Conservation (phyloP, 225 moss, liverwort and hornwort species). For the Polytrichum commune region DNA sequence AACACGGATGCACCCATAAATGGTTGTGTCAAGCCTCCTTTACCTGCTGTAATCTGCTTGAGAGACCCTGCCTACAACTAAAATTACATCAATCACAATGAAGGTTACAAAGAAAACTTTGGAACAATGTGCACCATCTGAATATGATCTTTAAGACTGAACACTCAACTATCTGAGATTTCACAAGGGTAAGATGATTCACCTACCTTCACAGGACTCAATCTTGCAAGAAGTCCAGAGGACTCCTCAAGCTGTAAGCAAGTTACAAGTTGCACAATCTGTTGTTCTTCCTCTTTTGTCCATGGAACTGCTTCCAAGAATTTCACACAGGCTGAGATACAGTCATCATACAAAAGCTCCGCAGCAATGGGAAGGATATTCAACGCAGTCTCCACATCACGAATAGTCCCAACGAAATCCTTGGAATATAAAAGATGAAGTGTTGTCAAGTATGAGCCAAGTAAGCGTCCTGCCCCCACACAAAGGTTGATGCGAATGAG, state of each 20-base stretch:
- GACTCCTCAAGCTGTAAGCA: slow-evolving; percentile 76
- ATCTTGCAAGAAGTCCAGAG: slow-evolving; percentile 63
- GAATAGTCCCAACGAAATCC: slow-evolving; percentile 57
- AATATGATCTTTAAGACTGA: too few relatives aligned
- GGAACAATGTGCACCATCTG: too few relatives aligned
- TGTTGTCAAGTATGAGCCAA: slow-evolving; percentile 51
- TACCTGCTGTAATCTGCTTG: too few relatives aligned
- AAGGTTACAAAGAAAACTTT: too few relatives aligned
- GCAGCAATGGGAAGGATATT: slow-evolving; percentile 74
- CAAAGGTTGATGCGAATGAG: slow-evolving; percentile 50
- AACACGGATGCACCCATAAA: too few relatives aligned
- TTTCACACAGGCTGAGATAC: slow-evolving; percentile 63
- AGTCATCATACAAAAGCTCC: slow-evolving; percentile 76
- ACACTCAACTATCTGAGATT: too few relatives aligned
- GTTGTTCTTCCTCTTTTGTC: slow-evolving; percentile 68
- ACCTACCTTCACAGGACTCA: slow-evolving; percentile 65
- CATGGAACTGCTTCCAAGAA: slow-evolving; percentile 87
- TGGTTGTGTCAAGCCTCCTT: too few relatives aligned
- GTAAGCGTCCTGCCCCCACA: slow-evolving; percentile 32
- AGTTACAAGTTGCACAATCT: slow-evolving; percentile 67
- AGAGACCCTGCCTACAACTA: too few relatives aligned
- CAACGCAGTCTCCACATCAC: slow-evolving; percentile 56
- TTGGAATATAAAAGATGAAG: slow-evolving; percentile 68
- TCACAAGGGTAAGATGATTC: not conserved
- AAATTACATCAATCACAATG: too few relatives aligned